Evolutionary conservation across 2,329 filamentous ascomycete genomes (phyloP).

Genomic region (Curvularia eragrostidis): DNA sequence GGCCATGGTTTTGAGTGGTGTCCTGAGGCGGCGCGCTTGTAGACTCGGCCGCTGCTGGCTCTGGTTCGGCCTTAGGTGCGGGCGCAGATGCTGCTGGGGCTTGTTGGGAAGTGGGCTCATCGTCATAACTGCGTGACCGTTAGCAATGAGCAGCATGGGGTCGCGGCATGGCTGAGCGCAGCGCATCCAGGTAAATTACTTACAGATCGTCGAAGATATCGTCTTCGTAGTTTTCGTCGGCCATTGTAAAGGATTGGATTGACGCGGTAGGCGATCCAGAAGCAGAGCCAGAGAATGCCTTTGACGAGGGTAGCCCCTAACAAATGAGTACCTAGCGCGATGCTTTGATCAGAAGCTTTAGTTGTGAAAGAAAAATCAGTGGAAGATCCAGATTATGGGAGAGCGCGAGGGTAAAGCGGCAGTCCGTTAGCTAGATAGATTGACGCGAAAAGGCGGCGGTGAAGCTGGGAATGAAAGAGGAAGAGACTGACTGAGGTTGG

Average conservation of each 20-base stretch:
- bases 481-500: constrained; percentile 26
- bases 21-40: constrained; percentile 27
- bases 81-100: constrained; percentile 29
- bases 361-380: background rate
- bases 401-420: background rate
- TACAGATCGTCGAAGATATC: constrained; percentile 96
- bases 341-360: constrained; percentile 1
- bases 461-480: constrained; percentile 20
- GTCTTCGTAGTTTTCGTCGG: constrained; percentile 86
- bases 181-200: constrained; percentile 50
- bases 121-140: constrained; percentile 49
- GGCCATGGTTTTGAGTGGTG: constrained; percentile 20
- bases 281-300: background rate
- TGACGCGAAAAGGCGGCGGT: background rate
- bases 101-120: constrained; percentile 46
- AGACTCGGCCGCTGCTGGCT: constrained; percentile 29
- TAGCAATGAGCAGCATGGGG: constrained; percentile 11
- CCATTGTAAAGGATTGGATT: constrained; percentile 60
- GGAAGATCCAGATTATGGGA: background rate
- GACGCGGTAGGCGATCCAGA: background rate
- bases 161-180: background rate
- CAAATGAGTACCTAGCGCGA: background rate
- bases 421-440: background rate
- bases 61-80: constrained; percentile 28
- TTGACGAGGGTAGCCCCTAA: background rate